phyloP scores from a whole-genome alignment of 306 rosid species.

The Castanea mollissima region DNA sequence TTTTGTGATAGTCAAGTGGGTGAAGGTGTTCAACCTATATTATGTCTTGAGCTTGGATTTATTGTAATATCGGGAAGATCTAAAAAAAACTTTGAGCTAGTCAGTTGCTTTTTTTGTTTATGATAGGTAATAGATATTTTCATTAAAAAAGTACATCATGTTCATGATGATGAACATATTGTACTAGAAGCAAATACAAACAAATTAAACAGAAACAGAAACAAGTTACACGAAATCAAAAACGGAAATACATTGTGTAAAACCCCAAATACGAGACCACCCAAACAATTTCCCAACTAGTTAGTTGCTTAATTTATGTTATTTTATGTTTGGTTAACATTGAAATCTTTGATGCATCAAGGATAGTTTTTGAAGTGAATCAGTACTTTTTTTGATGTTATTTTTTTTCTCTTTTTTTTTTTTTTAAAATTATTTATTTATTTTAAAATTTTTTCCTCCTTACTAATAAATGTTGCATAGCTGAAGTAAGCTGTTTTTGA shows the following conservation, averaged over 20 bases:
- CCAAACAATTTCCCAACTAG: neutral
- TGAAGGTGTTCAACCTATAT: constrained; percentile 13
- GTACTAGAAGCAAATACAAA: no score
- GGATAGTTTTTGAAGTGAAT: constrained; percentile 12
- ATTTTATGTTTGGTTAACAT: neutral
- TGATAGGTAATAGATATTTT: no score
- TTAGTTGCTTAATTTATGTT: neutral
- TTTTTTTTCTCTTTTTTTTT: neutral
- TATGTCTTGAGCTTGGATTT: constrained; percentile 6
- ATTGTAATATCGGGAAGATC: neutral
- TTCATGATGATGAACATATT: no score
- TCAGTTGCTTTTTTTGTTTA: no score
- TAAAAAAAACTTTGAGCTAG: neutral
- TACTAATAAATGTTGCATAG: constrained; percentile 1
- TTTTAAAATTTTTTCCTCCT: no score
- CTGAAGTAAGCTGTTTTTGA: constrained; percentile 28
- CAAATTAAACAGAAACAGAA: no score
- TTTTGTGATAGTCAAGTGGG: constrained; percentile 9
- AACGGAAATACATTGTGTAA: no score
- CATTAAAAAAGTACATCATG: no score
- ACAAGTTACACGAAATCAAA: no score
- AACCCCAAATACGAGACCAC: no score
- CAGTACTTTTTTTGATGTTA: constrained; percentile 13
- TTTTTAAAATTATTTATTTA: neutral
- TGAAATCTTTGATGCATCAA: neutral